Conservation (phyloP, 305 asterid genomes). For the Fraxinus xanthoxyloides region DNA sequence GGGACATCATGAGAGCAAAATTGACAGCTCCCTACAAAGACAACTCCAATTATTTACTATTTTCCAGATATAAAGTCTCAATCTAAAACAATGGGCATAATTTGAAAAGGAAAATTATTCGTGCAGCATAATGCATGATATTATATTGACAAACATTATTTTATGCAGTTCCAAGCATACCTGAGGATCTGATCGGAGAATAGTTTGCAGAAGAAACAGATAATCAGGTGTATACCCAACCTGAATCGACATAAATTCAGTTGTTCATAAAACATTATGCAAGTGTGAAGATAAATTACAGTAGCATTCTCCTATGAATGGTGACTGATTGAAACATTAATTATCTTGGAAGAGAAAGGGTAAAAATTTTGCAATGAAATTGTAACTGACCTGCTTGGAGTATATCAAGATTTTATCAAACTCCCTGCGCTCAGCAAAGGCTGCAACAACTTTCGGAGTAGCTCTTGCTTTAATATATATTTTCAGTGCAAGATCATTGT, state of each 20-base stretch:
- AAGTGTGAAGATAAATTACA: slow-evolving; percentile 13
- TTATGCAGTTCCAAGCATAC: slow-evolving; percentile 36
- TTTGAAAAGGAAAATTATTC: slow-evolving; percentile 1
- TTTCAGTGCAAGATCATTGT: slow-evolving; percentile 96
- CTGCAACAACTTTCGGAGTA: slow-evolving; percentile 99
- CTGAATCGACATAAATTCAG: slow-evolving; percentile 39
- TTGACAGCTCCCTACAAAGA: slow-evolving; percentile 94
- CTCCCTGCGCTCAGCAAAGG: slow-evolving; percentile 98
- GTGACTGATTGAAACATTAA: not conserved
- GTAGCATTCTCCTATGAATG: slow-evolving; percentile 6
- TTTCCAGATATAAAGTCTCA: slow-evolving; percentile 9
- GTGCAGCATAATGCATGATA: not conserved
- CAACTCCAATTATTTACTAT: slow-evolving; percentile 16
- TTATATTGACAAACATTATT: slow-evolving; percentile 6
- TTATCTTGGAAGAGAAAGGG: slow-evolving; percentile 8
- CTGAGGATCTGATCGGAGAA: slow-evolving; percentile 99
- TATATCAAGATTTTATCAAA: slow-evolving; percentile 95
- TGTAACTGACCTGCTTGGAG: slow-evolving; percentile 84
- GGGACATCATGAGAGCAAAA: slow-evolving; percentile 99
- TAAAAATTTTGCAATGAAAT: not conserved
- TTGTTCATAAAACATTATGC: not conserved
- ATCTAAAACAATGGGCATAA: not conserved
- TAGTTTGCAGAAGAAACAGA: slow-evolving; percentile 96
- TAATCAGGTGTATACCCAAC: slow-evolving; percentile 98
- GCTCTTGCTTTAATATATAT: slow-evolving; percentile 98